Evolutionary conservation across 805 yeast genomes (phyloP).

Genomic region (Ogataea paradorogensis): DNA sequence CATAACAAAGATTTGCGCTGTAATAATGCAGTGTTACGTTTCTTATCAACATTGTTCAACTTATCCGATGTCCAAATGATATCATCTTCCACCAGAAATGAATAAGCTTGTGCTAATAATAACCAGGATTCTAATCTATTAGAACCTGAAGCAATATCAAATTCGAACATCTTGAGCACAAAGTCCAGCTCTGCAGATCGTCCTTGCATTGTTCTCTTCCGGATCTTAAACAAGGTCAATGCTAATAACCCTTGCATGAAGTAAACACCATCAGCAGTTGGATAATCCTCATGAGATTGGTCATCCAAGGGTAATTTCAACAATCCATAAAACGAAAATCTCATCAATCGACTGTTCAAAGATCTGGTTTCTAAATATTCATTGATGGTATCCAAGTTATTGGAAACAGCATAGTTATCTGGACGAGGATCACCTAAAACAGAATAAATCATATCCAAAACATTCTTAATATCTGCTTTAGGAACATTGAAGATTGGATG

Average conservation of each 20-base stretch:
- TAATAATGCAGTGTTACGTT: slow-evolving; percentile 53
- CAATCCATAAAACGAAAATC: slow-evolving; percentile 53
- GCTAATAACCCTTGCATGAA: slow-evolving; percentile 66
- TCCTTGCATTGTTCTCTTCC: slow-evolving; percentile 78
- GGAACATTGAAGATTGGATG: slow-evolving; percentile 60
- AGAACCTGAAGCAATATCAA: slow-evolving; percentile 66
- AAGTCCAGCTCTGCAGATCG: slow-evolving; percentile 77
- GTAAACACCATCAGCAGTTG: slow-evolving; percentile 57
- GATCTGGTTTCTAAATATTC: slow-evolving; percentile 44
- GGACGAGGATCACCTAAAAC: slow-evolving; percentile 67
- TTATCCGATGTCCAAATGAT: slow-evolving; percentile 91
- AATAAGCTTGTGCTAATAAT: slow-evolving; percentile 74
- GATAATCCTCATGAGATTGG: slow-evolving; percentile 35
- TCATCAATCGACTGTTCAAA: slow-evolving; percentile 44
- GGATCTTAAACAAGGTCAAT: slow-evolving; percentile 61
- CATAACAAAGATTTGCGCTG: slow-evolving; percentile 73
- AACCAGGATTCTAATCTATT: slow-evolving; percentile 83
- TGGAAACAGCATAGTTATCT: slow-evolving; percentile 37
- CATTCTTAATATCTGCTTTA: slow-evolving; percentile 67
- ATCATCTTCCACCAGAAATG: slow-evolving; percentile 81
- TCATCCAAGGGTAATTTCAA: slow-evolving; percentile 25
- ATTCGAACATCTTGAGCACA: slow-evolving; percentile 60
- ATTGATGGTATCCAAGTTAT: slow-evolving; percentile 45
- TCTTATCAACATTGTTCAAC: slow-evolving; percentile 59
- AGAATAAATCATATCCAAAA: slow-evolving; percentile 68